These are phyloP conservation scores for Tricholomella constricta DNA, from an alignment of 768 basidiomycete species.

Conservation along the genomic window DNA sequence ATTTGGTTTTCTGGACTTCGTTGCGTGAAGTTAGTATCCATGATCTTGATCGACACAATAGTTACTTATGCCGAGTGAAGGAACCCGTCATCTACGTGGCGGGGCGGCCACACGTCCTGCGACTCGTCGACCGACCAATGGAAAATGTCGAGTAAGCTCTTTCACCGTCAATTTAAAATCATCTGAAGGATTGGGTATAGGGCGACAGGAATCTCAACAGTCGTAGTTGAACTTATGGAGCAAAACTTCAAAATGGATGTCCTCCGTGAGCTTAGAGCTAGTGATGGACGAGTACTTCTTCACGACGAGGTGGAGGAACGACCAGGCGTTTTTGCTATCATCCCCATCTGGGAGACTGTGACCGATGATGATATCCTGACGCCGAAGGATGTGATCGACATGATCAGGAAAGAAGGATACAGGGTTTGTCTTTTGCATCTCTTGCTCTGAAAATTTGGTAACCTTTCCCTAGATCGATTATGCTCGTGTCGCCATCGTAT, in stretches of 20 bases:
- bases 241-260: conserved; percentile 85
- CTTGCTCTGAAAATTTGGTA: neutral
- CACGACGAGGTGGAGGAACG: conserved; percentile 96
- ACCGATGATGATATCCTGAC: conserved; percentile 83
- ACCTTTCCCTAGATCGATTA: conserved; percentile 67
- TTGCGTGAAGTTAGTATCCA: conserved; percentile 69
- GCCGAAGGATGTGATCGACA: conserved; percentile 76
- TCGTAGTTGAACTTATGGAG: conserved; percentile 92
- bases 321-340: conserved; percentile 86
- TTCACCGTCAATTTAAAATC: neutral
- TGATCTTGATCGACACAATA: neutral
- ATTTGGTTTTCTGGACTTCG: conserved; percentile 91
- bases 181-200: conserved; percentile 37
- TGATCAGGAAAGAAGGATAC: conserved; percentile 77
- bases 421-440: conserved; percentile 45
- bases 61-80: conserved; percentile 42
- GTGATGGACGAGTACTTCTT: conserved; percentile 78
- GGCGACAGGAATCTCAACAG: conserved; percentile 91
- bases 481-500: conserved; percentile 85
- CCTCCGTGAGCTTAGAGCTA: conserved; percentile 71
- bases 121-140: conserved; percentile 82
- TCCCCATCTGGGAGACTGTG: conserved; percentile 94
- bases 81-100: conserved; percentile 93
- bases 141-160: conserved; percentile 90
- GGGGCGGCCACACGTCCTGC: conserved; percentile 87